These are phyloP conservation scores for Ganoderma lucidum DNA, from an alignment of 1,284 basidiomycete genomes.

Conservation along the genomic window DNA sequence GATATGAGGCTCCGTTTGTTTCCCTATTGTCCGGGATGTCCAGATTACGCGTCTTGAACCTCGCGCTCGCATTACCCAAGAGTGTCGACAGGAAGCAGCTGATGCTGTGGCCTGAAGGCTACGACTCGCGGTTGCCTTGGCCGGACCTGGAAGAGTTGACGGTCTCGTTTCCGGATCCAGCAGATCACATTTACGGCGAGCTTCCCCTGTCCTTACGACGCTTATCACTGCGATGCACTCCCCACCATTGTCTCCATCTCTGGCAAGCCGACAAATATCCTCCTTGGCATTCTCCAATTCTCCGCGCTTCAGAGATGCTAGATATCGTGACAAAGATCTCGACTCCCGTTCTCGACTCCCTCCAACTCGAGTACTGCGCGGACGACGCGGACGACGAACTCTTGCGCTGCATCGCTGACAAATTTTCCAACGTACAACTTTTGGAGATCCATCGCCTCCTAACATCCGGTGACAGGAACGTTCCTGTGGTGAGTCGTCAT, in stretches of 20 bases:
- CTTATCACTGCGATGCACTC: not conserved
- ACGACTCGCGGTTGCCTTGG: not conserved
- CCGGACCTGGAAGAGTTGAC: not conserved
- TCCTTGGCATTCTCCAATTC: not conserved
- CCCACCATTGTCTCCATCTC: not conserved
- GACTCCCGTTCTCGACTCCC: not conserved
- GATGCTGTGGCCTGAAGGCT: not conserved
- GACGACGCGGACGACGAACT: not conserved
- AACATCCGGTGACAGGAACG: no score
- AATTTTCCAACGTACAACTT: not conserved
- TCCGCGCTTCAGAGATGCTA: not conserved
- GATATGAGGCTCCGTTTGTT: not conserved
- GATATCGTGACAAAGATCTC: not conserved
- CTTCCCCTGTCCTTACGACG: not conserved
- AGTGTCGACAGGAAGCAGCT: not conserved
- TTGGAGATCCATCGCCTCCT: not conserved
- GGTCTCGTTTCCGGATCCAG: not conserved
- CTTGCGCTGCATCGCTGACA: not conserved
- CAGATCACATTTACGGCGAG: not conserved
- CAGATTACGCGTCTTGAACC: not conserved
- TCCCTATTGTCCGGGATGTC: not conserved
- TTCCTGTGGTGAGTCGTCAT: no score
- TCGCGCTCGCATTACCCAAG: not conserved
- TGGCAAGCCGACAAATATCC: not conserved
- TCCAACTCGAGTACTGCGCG: not conserved